Base-by-base conservation (phyloP, 2,329 filamentous ascomycete species). In the Aspergillus carbonarius region DNA sequence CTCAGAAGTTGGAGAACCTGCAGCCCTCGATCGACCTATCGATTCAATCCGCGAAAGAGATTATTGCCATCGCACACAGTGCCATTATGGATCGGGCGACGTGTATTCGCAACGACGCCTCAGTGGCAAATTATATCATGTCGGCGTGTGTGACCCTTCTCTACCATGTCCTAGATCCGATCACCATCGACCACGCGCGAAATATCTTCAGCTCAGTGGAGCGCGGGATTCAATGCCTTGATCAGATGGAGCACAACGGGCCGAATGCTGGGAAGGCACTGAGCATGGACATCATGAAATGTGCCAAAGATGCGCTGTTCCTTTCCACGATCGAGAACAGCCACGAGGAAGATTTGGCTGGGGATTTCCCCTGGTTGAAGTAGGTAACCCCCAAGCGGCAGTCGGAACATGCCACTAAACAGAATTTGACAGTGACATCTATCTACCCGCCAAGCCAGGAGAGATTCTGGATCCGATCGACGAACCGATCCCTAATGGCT, bases 201-300 rank as follows among this genome's bases (percentile, higher is more conserved):
- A 34, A 50, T 2, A 51, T 50, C 5, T 51, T 56, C 15, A n/a
- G n/a, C 9, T 17, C 7, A 0, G 57, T 59, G 6, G 47, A 59
- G 6, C 35, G 39, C n/a, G 57, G 46, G 3, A 56, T 59, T 9
- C 7, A 56, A 1, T 59, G 57, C 27, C 53, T 59, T 7, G 57
- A 59, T 30, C 47, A 59, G 34, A 52, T 59, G 3, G 25, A 59
- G n/a, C 57, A 59, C 20, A 10, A 56, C 10, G 57, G 57, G 10
- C 57, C 48, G 1, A 56, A n/a, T 1, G 48, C 44, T 9, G 57
- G 52, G 1, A 59, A 59, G 40, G 39, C 53, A 9, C 13, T 56
- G 3, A 59, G 57, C 18, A n/a, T 59, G 32, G 57, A 59, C 10
- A 27, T 59, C n/a, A 52, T 59, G 57, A 59, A 59, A 40, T 7